Evolutionary conservation across 345 rosid genomes (phyloP).

Genomic region (Hibiscus syriacus): DNA sequence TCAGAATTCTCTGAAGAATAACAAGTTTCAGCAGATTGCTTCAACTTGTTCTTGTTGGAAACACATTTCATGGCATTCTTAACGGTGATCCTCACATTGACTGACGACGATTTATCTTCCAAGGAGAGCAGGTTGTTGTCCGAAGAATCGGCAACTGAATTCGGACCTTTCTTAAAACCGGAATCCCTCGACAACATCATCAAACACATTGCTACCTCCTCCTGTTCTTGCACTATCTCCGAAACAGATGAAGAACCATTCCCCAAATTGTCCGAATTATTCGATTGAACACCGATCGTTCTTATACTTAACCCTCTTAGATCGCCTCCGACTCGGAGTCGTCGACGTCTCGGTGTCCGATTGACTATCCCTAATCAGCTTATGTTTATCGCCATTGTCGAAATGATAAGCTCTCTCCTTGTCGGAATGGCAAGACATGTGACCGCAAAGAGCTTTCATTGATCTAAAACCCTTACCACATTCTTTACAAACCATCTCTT

Average conservation of each 20-base stretch:
- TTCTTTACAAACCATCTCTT: slow-evolving; percentile 54
- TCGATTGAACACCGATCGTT: slow-evolving; percentile 14
- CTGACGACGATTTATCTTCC: slow-evolving; percentile 57
- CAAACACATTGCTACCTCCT: slow-evolving; percentile 69
- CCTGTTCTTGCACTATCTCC: slow-evolving; percentile 68
- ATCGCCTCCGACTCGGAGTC: slow-evolving; percentile 53
- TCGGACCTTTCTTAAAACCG: slow-evolving; percentile 40
- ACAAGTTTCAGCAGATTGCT: slow-evolving; percentile 24
- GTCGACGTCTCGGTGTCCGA: slow-evolving; percentile 61
- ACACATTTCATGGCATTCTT: slow-evolving; percentile 28
- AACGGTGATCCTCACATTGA: slow-evolving; percentile 33
- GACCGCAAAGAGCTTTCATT: slow-evolving; percentile 84
- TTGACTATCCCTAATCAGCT: slow-evolving; percentile 43
- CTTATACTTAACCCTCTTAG: slow-evolving; percentile 45
- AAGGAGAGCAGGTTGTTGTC: slow-evolving; percentile 58
- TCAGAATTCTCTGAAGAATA: slow-evolving; percentile 47
- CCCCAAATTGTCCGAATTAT: slow-evolving; percentile 29
- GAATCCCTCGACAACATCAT: slow-evolving; percentile 86
- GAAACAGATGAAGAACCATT: slow-evolving; percentile 45
- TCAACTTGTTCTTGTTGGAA: slow-evolving; percentile 19
- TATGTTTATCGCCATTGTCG: slow-evolving; percentile 26
- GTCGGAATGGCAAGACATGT: slow-evolving; percentile 84
- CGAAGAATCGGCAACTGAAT: slow-evolving; percentile 56
- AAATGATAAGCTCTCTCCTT: slow-evolving; percentile 34
- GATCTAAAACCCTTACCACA: slow-evolving; percentile 85